Base-by-base conservation (phyloP, 2,329 filamentous ascomycete genomes). In the Colletotrichum tanaceti region DNA sequence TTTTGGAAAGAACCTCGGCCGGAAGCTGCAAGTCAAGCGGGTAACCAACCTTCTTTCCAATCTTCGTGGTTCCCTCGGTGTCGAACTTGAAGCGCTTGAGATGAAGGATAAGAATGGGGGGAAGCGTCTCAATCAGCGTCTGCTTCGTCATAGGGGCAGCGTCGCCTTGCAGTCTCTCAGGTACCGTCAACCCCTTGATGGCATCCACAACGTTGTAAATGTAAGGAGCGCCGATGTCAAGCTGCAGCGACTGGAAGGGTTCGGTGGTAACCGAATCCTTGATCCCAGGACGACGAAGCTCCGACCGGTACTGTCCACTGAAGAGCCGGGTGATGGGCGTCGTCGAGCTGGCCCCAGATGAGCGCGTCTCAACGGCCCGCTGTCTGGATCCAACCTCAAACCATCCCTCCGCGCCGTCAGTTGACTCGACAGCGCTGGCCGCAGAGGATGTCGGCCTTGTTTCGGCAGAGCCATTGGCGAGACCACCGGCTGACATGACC, bases 11-110 rank as follows among this genome's bases (percentile, higher is more conserved):
- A 11, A 93, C 91, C 76, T 98, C 95, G 65, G 91, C 91, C 0
- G 96, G 96, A 71, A 99, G 93, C 77, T 98, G 95, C 58, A 99
- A 85, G 75, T 98, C 94, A 35, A 99, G 84, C 0, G 96, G 96
- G 76, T 99, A 99, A 22, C 94, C 95, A 67, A 99, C 86, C 82
- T 95, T 97, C 84, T 98, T 99, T 93, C 95, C 98, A 72, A 98
- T 97, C 84, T 99, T 99, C 75, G 97, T 91, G 0, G 94, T 97
- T 28, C 94, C 94, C 66, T 91, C 88, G 70, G 90, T 93, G 75
- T 98, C 94, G 74, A 97, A 98, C 75, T 98, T 93, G 85, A 99
- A 99, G 52, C 96, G 93, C 82, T 99, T 99, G 49, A 99, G 86
- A 76, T 99, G 96, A 10, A 99, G 86, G 62, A 98, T 97, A 14